phyloP scores from a whole-genome alignment of 768 basidiomycete genomes.

The Suillus tomentosus region DNA sequence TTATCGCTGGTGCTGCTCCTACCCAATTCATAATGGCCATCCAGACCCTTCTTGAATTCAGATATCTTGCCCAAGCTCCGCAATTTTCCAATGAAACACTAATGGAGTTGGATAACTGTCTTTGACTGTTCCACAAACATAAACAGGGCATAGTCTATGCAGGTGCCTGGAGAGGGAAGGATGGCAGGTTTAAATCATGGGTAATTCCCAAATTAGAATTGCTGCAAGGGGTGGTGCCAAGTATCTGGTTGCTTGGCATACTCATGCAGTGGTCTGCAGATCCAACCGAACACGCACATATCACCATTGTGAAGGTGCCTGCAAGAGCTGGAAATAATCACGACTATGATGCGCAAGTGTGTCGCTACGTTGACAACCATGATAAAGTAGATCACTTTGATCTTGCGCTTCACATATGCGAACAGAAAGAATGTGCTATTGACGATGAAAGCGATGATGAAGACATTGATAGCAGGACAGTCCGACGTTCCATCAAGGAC shows the following conservation, averaged over 20 bases:
- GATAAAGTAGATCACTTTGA: background rate
- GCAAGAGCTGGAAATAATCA: constrained; percentile 9
- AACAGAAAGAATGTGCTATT: background rate
- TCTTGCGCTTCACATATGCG: background rate
- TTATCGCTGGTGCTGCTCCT: constrained; percentile 38
- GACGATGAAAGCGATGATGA: background rate
- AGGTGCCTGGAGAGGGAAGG: constrained; percentile 29
- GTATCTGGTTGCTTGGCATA: constrained; percentile 2
- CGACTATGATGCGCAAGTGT: constrained; percentile 2
- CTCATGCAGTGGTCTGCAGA: constrained; percentile 14
- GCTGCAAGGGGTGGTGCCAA: constrained; percentile 11
- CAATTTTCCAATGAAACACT: constrained; percentile 27
- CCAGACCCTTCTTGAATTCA: constrained; percentile 39
- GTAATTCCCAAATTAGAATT: constrained; percentile 16
- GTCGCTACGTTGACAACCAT: background rate
- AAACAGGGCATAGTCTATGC: constrained; percentile 35
- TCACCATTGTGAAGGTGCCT: constrained; percentile 5
- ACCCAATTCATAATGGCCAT: constrained; percentile 34
- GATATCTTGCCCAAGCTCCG: constrained; percentile 36
- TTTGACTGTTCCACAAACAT: constrained; percentile 34
- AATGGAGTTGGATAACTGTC: constrained; percentile 19
- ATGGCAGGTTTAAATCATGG: background rate
- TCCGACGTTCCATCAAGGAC: background rate
- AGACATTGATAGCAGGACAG: background rate
- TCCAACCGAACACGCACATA: constrained; percentile 9